Base-by-base conservation (phyloP, 169 alveolate species). In the Babesia sp. region DNA sequence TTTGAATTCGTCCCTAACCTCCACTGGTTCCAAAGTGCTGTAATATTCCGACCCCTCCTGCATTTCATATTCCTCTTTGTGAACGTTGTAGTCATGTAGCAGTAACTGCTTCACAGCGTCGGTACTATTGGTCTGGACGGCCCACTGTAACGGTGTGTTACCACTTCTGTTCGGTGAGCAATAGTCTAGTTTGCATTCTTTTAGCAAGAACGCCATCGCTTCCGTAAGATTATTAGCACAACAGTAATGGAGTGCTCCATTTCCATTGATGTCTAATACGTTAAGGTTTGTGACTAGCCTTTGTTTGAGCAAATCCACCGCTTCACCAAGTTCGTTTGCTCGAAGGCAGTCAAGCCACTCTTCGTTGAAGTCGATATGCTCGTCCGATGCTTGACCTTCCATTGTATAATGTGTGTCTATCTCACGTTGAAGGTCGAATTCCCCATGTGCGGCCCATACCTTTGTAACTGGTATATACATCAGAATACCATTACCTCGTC, bases 121-220 rank as follows among this genome's bases (percentile, higher is more conserved):
- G 12, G n/a, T 24, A 42, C 86, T 57, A 59, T 88, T 88, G 42
- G 85, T 88, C 45, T 88, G 93, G 8, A 88, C 83, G 28, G 91
- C 90, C 93, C 93, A 88, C 55, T 84, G 75, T 22, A 88, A 76
- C 20, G 93, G 93, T 29, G 85, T 82, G 57, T 88, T 88, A 6
- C 93, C 91, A 56, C 81, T 80, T 42, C 42, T 42, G 61, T 88
- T 88, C n/a, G 26, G 51, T 28, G 51, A 69, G 66, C 82, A 70
- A 64, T 84, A 85, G 28, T 81, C 84, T 39, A 84, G 68, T 41
- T 61, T 58, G 29, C 91, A 77, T 51, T 83, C 90, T 61, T 77
- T 64, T 9, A 88, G 76, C 33, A 88, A 75, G 55, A 83, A 88
- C n/a, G 34, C 29, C 33, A 81, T 70, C 51, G 83, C 85, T 50